Percentiles rank a stretch among this genome's conserved stretches.
These are phyloP conservation scores for Phytophthora syringae DNA, from an alignment of 352 stramenopile species.

Conservation along the genomic window DNA sequence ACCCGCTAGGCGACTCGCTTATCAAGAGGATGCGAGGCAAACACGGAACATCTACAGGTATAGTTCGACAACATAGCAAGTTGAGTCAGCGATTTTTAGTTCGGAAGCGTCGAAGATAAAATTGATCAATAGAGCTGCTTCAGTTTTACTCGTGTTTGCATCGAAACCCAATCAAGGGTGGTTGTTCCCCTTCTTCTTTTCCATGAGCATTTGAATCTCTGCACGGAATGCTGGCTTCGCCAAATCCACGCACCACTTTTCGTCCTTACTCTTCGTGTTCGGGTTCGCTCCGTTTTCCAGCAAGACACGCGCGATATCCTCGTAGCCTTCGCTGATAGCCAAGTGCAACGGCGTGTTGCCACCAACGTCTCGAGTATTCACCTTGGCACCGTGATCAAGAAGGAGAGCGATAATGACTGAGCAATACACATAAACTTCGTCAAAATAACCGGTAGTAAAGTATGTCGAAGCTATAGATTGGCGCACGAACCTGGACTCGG, in stretches of 20 bases:
- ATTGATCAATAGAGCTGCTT: too few species aligned
- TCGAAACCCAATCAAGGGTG: conserved; percentile 12
- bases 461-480: not conserved
- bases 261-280: conserved; percentile 63
- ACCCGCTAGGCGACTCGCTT: conserved; percentile 61
- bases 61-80: not conserved
- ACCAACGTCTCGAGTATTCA: conserved; percentile 62
- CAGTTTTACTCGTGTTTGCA: too few species aligned
- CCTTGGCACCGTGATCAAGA: conserved; percentile 65
- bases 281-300: conserved; percentile 62
- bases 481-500: conserved; percentile 51
- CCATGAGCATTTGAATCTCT: conserved; percentile 41
- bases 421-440: not conserved
- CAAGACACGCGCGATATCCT: conserved; percentile 65
- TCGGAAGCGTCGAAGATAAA: not conserved
- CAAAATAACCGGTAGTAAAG: not conserved
- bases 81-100: not conserved
- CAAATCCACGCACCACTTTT: conserved; percentile 61
- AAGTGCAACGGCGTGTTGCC: conserved; percentile 79
- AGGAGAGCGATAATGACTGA: conserved; percentile 66
- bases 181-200: conserved; percentile 22
- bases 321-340: conserved; percentile 67
- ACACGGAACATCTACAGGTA: not conserved
- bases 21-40: conserved; percentile 59
- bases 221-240: conserved; percentile 51